Evolutionary conservation across 140 eudicot genomes (phyloP), one percentile per base, ranked within the genome.

Genomic region (Oenanthe javanica): DNA sequence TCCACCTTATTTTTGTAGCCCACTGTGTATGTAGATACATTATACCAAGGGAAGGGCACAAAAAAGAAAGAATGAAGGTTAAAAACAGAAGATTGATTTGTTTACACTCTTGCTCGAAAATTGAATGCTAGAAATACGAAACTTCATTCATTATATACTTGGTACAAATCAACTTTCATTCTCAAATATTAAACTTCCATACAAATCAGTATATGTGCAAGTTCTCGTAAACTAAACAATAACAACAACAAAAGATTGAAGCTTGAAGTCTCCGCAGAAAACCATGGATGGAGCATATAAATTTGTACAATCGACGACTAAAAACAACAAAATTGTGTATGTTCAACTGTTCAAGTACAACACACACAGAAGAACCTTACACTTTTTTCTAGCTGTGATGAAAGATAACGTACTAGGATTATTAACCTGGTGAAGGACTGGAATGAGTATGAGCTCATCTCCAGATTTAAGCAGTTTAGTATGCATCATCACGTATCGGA

Each of bases 401-500:
- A 79, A 54, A 80, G 80, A 85, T 85, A 81, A 79, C 91, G 50
- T 84, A 88, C 89, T 21, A 81, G 87, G 89, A 72, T 84, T 88
- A 78, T 85, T 75, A 87, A 74, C 84, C 78, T 82, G 87, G 42
- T 84, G 91, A 78, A 88, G 86, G 72, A 90, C 85, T 81, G 89
- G 91, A 63, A 90, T 85, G 73, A 90, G 90, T 6, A 81, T 81
- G 85, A 90, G 84, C 76, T 90, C 87, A 14, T 90, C 90, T 55
- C 94, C 90, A 79, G 87, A 82, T 80, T 57, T 79, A 46, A 86
- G 71, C 3, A 82, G 81, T 82, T 88, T 78, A 70, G 85, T 84
- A 27, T 74, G 81, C 6, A 76, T 82, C 77, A 83, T 74, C 81
- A 66, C 42, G 3, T 42, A 81, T 84, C 87, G 77, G 69, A 90